phyloP scores from a whole-genome alignment of 768 basidiomycete species.

The Chalciporus sphaerocephalus region DNA sequence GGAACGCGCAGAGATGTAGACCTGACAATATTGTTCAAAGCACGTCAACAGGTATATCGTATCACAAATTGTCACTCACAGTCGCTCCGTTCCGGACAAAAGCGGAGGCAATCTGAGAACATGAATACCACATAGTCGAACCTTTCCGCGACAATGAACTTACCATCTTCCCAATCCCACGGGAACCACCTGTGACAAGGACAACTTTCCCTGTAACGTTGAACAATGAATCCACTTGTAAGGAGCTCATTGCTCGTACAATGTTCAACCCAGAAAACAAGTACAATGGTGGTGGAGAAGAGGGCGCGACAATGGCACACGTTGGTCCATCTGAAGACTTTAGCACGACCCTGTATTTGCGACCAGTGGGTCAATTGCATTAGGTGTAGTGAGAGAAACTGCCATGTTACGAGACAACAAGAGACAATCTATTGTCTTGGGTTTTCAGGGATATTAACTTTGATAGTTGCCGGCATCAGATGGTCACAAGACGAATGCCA shows the following conservation, averaged over 20 bases:
- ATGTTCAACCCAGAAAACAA: background rate
- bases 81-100: constrained; percentile 60
- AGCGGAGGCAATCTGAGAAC: constrained; percentile 53
- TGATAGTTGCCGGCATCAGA: constrained; percentile 9
- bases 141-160: constrained; percentile 9
- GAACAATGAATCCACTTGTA: constrained; percentile 40
- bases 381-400: too few species aligned
- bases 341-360: too few species aligned
- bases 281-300: background rate
- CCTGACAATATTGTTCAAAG: constrained; percentile 34
- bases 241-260: constrained; percentile 33
- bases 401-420: too few species aligned
- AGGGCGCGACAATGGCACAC: background rate
- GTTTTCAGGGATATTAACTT: constrained; percentile 9
- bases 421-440: constrained; percentile 19
- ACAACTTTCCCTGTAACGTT: constrained; percentile 51
- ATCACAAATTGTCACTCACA: constrained; percentile 25
- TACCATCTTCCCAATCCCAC: constrained; percentile 66
- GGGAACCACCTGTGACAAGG: constrained; percentile 61
- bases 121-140: constrained; percentile 10
- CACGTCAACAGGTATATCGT: constrained; percentile 2
- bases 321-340: background rate
- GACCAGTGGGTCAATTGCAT: too few species aligned
- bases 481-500: background rate
- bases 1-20: constrained; percentile 61